Conservation (phyloP, 2,329 filamentous ascomycete species). For the Amylocarpus encephaloides region DNA sequence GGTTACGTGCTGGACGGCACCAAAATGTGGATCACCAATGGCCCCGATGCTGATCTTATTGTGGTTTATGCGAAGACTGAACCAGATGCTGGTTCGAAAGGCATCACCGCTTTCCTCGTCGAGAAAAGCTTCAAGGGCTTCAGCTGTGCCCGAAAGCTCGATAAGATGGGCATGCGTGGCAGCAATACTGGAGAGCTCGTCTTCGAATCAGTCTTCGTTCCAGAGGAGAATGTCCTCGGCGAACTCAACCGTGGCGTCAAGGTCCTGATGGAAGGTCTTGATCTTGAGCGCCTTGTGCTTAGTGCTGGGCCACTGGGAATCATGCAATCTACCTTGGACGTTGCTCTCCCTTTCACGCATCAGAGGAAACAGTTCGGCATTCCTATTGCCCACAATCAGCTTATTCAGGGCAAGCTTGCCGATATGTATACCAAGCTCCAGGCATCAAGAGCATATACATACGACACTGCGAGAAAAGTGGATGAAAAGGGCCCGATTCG, state of each 20-base stretch:
- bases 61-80: slow-evolving; percentile 97
- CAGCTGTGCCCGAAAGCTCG: slow-evolving; percentile 80
- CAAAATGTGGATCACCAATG: slow-evolving; percentile 99
- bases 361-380: slow-evolving; percentile 79
- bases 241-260: slow-evolving; percentile 73
- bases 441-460: slow-evolving; percentile 80
- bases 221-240: slow-evolving; percentile 74
- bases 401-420: slow-evolving; percentile 86
- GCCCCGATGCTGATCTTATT: slow-evolving; percentile 85
- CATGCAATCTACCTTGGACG: slow-evolving; percentile 87
- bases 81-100: slow-evolving; percentile 73
- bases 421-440: slow-evolving; percentile 97
- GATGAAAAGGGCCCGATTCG: slow-evolving; percentile 68
- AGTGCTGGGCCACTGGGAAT: slow-evolving; percentile 85
- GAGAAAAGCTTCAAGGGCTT: slow-evolving; percentile 67
- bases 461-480: slow-evolving; percentile 69
- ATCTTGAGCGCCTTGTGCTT: slow-evolving; percentile 87
- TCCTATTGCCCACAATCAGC: slow-evolving; percentile 86
- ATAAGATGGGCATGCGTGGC: slow-evolving; percentile 97
- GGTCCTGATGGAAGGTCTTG: slow-evolving; percentile 93
- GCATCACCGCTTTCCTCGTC: slow-evolving; percentile 92
- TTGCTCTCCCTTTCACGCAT: slow-evolving; percentile 83
- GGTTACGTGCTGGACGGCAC: slow-evolving; percentile 72
- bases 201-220: slow-evolving; percentile 87
- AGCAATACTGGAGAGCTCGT: slow-evolving; percentile 93